Base-by-base conservation (phyloP, 1,139 yeast genomes). In the Pichia inconspicua region DNA sequence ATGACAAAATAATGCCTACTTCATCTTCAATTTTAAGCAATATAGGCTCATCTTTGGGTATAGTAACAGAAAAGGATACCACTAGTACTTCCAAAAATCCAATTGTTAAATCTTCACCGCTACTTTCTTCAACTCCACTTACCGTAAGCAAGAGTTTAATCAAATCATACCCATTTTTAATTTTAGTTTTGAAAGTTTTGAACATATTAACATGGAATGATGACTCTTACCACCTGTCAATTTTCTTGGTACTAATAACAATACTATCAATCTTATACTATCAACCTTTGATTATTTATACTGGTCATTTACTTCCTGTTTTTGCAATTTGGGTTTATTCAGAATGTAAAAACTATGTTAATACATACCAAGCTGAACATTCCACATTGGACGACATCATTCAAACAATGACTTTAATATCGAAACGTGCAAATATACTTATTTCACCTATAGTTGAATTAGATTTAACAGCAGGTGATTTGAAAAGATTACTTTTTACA, bases 371-470 rank as follows among this genome's bases (percentile, higher is more conserved):
- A 46, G 75, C 72, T 37, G 70, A 72, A 44, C 80, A 82, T 54
- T 95, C 97, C 5, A 86, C 96, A 0, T 70, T 92, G 53, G 97
- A 92, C 63, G 94, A 88, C 53, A 86, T 89, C 46, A 83, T 90
- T n/a, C 88, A 82, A 54, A 77, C 86, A 10, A 74, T 92, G 61
- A 80, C 92, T 4, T 75, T 84, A 37, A 82, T 89, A 1, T 80
- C 89, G 48, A 74, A 83, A 46, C 81, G 90, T 59, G 80, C 87
- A 22, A 95, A 88, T 58, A 69, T 88, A 63, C 71, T 90, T 48
- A 70, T 89, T 48, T 75, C 81, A 41, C 97, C 98, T 15, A 71
- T 90, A 45, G 81, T 92, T 1, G 71, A 82, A 14, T 69, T 86
- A 54, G 77, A 82, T 14, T 69, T 89, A 55, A 81, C 89, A 2